A percentile compares a stretch with the other conserved stretches of the same genome.
Evolutionary conservation across 768 basidiomycete genomes (phyloP).

Genomic region (Coprinopsis cinerea): DNA sequence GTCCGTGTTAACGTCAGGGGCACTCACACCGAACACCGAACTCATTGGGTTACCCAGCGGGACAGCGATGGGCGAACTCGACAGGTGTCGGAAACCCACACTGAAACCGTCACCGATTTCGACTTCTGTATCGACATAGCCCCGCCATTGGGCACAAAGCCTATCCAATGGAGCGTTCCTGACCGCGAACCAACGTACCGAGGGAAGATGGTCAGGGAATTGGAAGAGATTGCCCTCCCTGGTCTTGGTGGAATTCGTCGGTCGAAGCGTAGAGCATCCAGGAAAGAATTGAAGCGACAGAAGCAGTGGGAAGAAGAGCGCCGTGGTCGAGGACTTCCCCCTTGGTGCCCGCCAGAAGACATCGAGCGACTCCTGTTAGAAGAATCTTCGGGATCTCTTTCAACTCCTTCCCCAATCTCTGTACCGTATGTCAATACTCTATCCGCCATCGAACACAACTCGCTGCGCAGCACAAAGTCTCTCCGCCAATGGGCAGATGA

Average conservation of each 20-base stretch:
- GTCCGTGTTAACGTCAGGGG: constrained; percentile 47
- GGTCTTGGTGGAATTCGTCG: constrained; percentile 14
- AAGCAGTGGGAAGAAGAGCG: constrained; percentile 42
- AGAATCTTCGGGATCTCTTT: not conserved
- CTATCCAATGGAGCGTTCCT: constrained; percentile 52
- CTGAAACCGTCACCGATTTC: constrained; percentile 60
- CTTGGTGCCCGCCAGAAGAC: constrained; percentile 29
- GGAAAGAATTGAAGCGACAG: constrained; percentile 36
- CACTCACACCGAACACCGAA: constrained; percentile 48
- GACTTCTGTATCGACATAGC: constrained; percentile 57
- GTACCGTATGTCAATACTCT: constrained; percentile 5
- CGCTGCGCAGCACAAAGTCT: constrained; percentile 51
- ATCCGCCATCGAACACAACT: constrained; percentile 14
- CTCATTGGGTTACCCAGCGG: constrained; percentile 37
- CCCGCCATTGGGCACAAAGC: constrained; percentile 31
- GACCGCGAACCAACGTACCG: constrained; percentile 63
- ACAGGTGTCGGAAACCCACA: constrained; percentile 43
- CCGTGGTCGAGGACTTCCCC: constrained; percentile 41
- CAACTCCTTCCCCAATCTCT: too few species aligned
- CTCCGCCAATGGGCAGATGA: constrained; percentile 79
- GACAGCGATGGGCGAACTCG: constrained; percentile 29
- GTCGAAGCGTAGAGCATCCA: constrained; percentile 33
- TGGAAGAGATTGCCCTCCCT: constrained; percentile 25
- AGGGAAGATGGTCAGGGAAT: constrained; percentile 55
- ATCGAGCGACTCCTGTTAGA: constrained; percentile 5